Evolutionary conservation across 164 flowering plant genomes (phyloP).

Genomic region (Vitis vinifera): DNA sequence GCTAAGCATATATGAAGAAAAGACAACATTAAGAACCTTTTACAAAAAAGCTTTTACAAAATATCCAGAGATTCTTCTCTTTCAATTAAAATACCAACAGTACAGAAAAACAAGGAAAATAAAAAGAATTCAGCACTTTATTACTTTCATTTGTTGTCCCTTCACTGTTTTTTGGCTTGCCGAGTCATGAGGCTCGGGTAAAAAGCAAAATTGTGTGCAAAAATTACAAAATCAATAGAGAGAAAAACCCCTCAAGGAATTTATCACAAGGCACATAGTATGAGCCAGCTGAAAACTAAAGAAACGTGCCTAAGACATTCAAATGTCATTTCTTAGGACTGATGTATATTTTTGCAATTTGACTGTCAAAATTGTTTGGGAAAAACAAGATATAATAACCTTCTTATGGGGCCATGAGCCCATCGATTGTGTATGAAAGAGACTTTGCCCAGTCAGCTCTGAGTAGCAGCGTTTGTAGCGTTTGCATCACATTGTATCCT

Average conservation of each 20-base stretch:
- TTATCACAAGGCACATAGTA: background rate
- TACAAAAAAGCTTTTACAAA: too few species aligned
- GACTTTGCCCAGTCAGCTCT: conserved; percentile 74
- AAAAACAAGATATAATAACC: conserved; percentile 3
- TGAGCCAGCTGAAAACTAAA: background rate
- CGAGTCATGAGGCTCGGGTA: background rate
- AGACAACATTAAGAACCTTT: too few species aligned
- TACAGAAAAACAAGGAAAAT: background rate
- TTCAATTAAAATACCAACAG: background rate
- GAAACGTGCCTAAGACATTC: background rate
- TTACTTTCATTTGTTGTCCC: background rate
- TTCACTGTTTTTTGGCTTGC: background rate
- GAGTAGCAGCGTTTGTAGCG: conserved; percentile 57
- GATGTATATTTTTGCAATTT: conserved; percentile 8
- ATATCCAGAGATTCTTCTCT: background rate
- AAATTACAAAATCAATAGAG: background rate
- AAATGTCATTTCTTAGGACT: conserved; percentile 13
- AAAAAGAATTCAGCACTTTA: background rate
- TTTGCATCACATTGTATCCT: conserved; percentile 59
- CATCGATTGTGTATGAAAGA: conserved; percentile 66
- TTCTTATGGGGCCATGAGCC: conserved; percentile 66
- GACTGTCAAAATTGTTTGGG: conserved; percentile 29
- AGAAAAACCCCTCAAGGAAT: background rate
- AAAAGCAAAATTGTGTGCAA: background rate
- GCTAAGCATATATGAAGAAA: too few species aligned